phyloP scores from a whole-genome alignment of 352 stramenopile genomes.

The Aphanomyces stellatus region DNA sequence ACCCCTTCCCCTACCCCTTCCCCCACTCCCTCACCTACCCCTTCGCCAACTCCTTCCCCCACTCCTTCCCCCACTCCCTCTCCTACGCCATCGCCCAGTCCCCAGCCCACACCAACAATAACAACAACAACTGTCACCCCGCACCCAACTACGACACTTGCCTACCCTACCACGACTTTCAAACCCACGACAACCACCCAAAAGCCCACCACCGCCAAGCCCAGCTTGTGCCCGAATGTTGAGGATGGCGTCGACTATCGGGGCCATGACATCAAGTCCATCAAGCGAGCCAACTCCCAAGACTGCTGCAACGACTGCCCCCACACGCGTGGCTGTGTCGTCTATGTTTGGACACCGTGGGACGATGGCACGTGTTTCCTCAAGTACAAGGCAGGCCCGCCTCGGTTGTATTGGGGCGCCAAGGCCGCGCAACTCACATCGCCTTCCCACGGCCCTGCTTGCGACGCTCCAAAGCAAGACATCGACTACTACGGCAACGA shows the following conservation, averaged over 20 bases:
- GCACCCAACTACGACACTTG: no score
- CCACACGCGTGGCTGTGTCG: not conserved
- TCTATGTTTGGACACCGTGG: slow-evolving; percentile 12
- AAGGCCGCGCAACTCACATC: not conserved
- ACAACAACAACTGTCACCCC: no score
- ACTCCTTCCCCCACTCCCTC: no score
- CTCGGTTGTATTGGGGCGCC: not conserved
- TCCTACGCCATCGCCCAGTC: no score
- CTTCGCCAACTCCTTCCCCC: no score
- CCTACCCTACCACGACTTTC: no score
- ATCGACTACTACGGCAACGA: slow-evolving; percentile 14
- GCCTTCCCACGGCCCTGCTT: not conserved
- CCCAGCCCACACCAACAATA: no score
- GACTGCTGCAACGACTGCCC: not conserved
- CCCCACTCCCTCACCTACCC: no score
- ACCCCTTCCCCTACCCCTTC: no score
- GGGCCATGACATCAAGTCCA: slow-evolving; percentile 10
- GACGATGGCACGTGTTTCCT: no score
- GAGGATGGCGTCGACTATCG: not conserved
- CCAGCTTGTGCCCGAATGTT: not conserved
- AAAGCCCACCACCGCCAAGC: not conserved
- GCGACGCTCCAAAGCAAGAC: not conserved
- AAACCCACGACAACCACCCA: no score
- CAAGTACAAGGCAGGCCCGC: slow-evolving; percentile 16
- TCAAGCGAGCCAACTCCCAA: not conserved